phyloP scores from a whole-genome alignment of 1,139 yeast species.

The Blastobotrys niveus region DNA sequence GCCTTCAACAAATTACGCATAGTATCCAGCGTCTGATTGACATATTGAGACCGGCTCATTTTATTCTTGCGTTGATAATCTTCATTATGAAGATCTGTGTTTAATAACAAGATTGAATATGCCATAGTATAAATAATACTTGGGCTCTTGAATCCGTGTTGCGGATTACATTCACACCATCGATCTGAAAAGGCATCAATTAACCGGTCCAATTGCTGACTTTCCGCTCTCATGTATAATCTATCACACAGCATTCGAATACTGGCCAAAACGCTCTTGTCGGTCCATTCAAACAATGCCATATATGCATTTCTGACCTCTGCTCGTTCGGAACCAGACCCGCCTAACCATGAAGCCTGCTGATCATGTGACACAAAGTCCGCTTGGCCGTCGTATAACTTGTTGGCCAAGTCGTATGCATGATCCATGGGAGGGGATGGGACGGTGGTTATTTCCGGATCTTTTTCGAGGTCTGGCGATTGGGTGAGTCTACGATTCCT shows the following conservation, averaged over 20 bases:
- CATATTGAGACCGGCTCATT: slow-evolving; percentile 35
- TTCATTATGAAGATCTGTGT: slow-evolving; percentile 39
- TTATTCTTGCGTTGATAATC: slow-evolving; percentile 31
- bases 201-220: slow-evolving; percentile 74
- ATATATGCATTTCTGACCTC: slow-evolving; percentile 28
- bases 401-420: slow-evolving; percentile 15
- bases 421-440: neutral
- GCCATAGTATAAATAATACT: slow-evolving; percentile 68
- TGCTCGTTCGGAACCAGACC: slow-evolving; percentile 22
- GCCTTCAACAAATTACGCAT: slow-evolving; percentile 19
- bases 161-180: slow-evolving; percentile 52
- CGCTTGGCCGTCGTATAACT: slow-evolving; percentile 22
- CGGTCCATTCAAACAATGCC: slow-evolving; percentile 32
- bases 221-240: slow-evolving; percentile 72
- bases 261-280: slow-evolving; percentile 39
- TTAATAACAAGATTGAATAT: slow-evolving; percentile 66
- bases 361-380: slow-evolving; percentile 20
- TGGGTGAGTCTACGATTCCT: too few species aligned
- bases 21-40: slow-evolving; percentile 25
- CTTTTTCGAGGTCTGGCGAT: slow-evolving; percentile 8
- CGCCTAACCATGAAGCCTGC: slow-evolving; percentile 33
- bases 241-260: slow-evolving; percentile 58
- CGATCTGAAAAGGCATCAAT: slow-evolving; percentile 63
- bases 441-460: slow-evolving; percentile 8
- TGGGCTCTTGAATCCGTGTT: slow-evolving; percentile 46